These are phyloP conservation scores for Podospora australis DNA, from an alignment of 495 filamentous ascomycete genomes.

Conservation along the genomic window DNA sequence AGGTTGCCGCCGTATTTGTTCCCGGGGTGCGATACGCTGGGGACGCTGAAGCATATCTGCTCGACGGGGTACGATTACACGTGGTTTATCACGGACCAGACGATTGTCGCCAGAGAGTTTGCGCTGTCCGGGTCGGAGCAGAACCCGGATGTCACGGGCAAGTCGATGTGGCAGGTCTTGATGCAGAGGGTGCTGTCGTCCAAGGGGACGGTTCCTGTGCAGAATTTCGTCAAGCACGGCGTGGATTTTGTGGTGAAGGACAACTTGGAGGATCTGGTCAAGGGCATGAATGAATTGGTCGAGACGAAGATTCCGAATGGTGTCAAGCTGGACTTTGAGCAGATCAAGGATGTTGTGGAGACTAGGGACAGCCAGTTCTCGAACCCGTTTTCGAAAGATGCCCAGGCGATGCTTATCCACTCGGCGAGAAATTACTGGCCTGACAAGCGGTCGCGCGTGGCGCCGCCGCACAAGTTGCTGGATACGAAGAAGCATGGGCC, in stretches of 20 bases:
- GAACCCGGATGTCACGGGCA: slow-evolving; percentile 47
- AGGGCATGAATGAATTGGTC: slow-evolving; percentile 44
- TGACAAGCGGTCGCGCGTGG: slow-evolving; percentile 36
- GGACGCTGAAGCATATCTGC: slow-evolving; percentile 48
- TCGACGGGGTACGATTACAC: slow-evolving; percentile 48
- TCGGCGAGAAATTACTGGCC: slow-evolving; percentile 45
- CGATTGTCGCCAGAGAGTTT: slow-evolving; percentile 47
- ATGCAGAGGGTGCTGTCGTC: slow-evolving; percentile 38
- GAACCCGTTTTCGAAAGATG: slow-evolving; percentile 46
- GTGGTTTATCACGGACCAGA: slow-evolving; percentile 48
- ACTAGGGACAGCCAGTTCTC: slow-evolving; percentile 41
- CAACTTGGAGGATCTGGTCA: slow-evolving; percentile 40
- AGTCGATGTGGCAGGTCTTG: slow-evolving; percentile 42
- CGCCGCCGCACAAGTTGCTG: slow-evolving; percentile 38
- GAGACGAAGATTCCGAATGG: slow-evolving; percentile 13
- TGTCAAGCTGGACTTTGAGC: slow-evolving; percentile 33
- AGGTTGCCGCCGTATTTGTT: slow-evolving; percentile 42
- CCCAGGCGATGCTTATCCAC: slow-evolving; percentile 46
- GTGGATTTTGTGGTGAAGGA: slow-evolving; percentile 43
- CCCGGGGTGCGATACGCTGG: slow-evolving; percentile 45
- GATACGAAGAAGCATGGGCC: slow-evolving; percentile 40
- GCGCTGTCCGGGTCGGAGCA: slow-evolving; percentile 49
- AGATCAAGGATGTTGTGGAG: slow-evolving; percentile 36
- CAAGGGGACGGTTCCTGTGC: slow-evolving; percentile 41
- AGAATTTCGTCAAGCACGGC: slow-evolving; percentile 45